Evolutionary conservation across 148 eudicot genomes (phyloP).

Genomic region (Camellia japonica): DNA sequence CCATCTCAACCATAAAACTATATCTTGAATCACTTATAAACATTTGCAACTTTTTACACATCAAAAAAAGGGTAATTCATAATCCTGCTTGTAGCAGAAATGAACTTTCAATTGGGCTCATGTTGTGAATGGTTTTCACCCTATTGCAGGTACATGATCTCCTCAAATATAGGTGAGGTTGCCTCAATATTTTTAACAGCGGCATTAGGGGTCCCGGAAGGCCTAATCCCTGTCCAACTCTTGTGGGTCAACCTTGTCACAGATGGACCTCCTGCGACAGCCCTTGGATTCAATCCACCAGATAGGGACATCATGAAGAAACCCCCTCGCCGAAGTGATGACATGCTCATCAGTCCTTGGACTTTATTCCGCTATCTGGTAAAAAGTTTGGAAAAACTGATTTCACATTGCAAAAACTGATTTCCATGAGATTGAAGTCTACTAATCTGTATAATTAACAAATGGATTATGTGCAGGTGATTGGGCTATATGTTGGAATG

Average conservation of each 20-base stretch:
- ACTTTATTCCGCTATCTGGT: conserved; percentile 83
- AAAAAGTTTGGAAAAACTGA: background rate
- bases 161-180: conserved; percentile 87
- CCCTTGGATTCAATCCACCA: conserved; percentile 90
- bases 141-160: conserved; percentile 69
- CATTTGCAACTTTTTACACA: too few species aligned
- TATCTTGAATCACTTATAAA: too few species aligned
- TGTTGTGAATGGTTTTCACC: background rate
- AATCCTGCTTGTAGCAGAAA: too few species aligned
- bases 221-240: conserved; percentile 87
- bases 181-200: conserved; percentile 81
- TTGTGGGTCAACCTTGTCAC: conserved; percentile 91
- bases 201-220: conserved; percentile 83
- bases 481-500: conserved; percentile 50
- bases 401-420: too few species aligned
- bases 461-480: conserved; percentile 17
- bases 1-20: too few species aligned
- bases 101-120: background rate
- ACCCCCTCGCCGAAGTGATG: conserved; percentile 75
- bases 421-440: too few species aligned
- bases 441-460: too few species aligned
- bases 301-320: conserved; percentile 88
- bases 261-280: conserved; percentile 91
- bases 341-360: conserved; percentile 72
- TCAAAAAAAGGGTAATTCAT: too few species aligned